Base-by-base conservation (phyloP, 805 yeast genomes). In the Saturnispora besseyi region DNA sequence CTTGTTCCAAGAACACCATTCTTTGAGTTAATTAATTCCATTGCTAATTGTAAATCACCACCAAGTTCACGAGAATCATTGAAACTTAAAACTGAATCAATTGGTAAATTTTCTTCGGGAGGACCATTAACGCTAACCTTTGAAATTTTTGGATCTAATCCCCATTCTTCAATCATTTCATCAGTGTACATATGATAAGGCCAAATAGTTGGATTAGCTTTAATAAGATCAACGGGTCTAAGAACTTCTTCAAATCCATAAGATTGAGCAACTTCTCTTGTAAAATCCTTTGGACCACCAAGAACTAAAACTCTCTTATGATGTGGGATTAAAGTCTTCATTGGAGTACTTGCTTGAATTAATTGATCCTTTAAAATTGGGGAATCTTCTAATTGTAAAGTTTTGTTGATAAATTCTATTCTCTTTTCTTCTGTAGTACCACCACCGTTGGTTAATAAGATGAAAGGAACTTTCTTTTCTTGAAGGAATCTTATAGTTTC, bases 41-140 rank as follows among this genome's bases (percentile, higher is more conserved):
- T 62, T 3, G 87, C 78, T 15, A 90, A 75, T 67, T 89, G 97
- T 8, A 82, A 59, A 63, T 89, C 97, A 1, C 90, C 77, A 1
- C 87, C 89, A 82, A 88, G 75, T 62, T 89, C 96, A 52, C 95
- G 71, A 4, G 96, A 89, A 64, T 90, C 97, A 60, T 85, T 85
- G 65, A 89, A 88, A 26, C 89, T 88, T 53, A 90, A 67, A 0
- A 90, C 72, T 2, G 89, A 90, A 55, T 88, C 95, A 52, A 87
- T 72, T 21, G 77, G 77, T 52, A 65, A 66, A 22, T 60, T 57
- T 50, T 48, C 50, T 54, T 53, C 61, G 49, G 40, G 56, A 52
- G 36, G 36, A 41, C 59, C 58, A 40, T 64, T 57, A 24, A 59
- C 66, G 18, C 48, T 49, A 13, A 66, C 58, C 37, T 62, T 57